Base-by-base conservation (phyloP, 805 yeast species). In the Candida peoriensis region DNA sequence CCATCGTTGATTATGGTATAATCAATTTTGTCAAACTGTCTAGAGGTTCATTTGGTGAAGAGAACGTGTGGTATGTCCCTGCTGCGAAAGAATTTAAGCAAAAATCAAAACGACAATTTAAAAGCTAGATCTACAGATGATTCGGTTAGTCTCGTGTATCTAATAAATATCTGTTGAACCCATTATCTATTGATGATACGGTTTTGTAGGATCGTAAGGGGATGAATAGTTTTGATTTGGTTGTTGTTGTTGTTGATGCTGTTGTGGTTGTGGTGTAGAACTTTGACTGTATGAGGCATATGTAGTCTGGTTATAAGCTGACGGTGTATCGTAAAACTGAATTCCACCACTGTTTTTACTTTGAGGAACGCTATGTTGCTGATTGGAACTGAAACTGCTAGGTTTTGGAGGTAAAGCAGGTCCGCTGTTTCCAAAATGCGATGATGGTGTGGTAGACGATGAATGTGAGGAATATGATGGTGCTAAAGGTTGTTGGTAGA, bases 1-100 rank as follows among this genome's bases (percentile, higher is more conserved):
- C 95, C 0, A 63, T 81, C 1, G 74, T 86, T 6, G 93, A 84
- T 52, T 68, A 74, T 46, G 95, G 96, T 1, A 66, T 85, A 5
- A 70, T 85, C 13, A 82, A 79, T 49, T 85, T 38, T 13, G 33
- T 38, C 5, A 34, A 32, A 18, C 8, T 38, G 11, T 20, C 42
- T 11, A 38, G 38, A 26, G 41, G 43, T 11, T 12, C 28, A 8
- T 40, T 40, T 31, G 31, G 34, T 3, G 19, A 25, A 11, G 43
- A 40, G 10, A 26, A 37, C 10, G 25, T 40, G 31, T 40, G 43
- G 43, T 22, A 34, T 35, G 28, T 41, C 6, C 39, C 43, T 13
- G 11, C 31, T 6, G 26, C 13, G 14, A 38, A 32, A 24, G 26
- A 13, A 13, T 14, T 24, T 24, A 15, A 13, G 18, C 14, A 16